Evolutionary conservation across 1,284 basidiomycete species (phyloP), one percentile per base, ranked within the genome.

Genomic region (Trametes versicolor): DNA sequence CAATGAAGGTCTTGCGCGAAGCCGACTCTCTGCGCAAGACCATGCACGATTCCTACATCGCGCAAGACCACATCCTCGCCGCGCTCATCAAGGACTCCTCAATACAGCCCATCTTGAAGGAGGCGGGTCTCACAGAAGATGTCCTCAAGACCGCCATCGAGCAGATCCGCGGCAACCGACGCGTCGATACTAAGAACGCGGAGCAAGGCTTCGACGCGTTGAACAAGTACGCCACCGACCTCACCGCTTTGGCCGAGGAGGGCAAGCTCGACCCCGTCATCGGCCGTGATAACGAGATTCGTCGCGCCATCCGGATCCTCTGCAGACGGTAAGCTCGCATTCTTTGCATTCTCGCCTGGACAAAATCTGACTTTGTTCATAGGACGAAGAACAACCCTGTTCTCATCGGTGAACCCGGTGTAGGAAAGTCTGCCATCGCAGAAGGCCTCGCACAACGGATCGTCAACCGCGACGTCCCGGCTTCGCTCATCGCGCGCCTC

Each of bases 371-470:
- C 58, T 23, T 9, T n/a, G 4, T 49, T 34, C 51, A 15, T 64
- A 91, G 94, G 73, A 95, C 94, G 12, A 96, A 96, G 80, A 97
- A 96, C 78, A 97, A 97, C 73, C 94, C 95, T 23, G 94, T 97
- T 54, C 87, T 97, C 47, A 95, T 97, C 66, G 96, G 96, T 67
- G 95, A 97, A 77, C 95, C 96, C 23, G 95, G 95, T 80, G 95
- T 97, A 51, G 95, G 95, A 25, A 97, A 97, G 79, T 96, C 95
- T 0, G 91, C 96, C 47, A 95, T 99, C 63, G 96, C 92, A 17
- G 98, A 99, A 82, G 97, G 96, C 48, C 89, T 99, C 17, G 97
- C 98, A 0, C 97, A 98, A 77, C 90, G 98, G 60, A 98, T 98
- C 67, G 90, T 98, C 74, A 96, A 97, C 74, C 90, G 96, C 60